These are phyloP conservation scores for Dendrobium huoshanense DNA, from an alignment of 106 monocot species.

Conservation along the genomic window DNA sequence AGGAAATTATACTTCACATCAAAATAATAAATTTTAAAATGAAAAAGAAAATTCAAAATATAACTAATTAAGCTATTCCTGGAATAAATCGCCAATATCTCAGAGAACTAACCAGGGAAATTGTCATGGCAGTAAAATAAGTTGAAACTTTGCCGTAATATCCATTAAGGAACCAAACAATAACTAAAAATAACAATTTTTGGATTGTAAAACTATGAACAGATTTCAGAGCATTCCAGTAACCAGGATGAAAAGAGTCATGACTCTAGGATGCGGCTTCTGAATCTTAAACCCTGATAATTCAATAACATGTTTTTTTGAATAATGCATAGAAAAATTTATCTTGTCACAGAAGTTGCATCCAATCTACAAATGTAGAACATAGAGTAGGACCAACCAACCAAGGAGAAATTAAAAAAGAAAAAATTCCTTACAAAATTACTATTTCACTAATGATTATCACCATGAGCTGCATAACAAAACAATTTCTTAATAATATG, in stretches of 20 bases:
- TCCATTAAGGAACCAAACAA: not conserved
- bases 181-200: not conserved
- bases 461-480: not conserved
- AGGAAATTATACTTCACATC: not conserved
- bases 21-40: not conserved
- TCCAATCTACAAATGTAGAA: not conserved
- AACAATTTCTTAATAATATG: not conserved
- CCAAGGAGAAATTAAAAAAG: not conserved
- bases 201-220: not conserved
- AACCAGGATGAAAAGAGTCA: not conserved
- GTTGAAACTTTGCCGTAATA: not conserved
- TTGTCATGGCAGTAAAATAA: not conserved
- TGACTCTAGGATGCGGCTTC: not conserved
- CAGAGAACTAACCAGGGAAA: not conserved
- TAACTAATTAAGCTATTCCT: not conserved
- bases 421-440: not conserved
- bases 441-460: not conserved
- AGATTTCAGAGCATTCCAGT: not conserved
- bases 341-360: not conserved
- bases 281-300: not conserved
- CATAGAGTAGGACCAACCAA: not conserved
- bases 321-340: too few species aligned
- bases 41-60: not conserved
- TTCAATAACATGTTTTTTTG: not conserved
- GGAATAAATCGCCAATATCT: not conserved